Percentiles rank a stretch among this genome's conserved stretches.
These are phyloP conservation scores for Protea cynaroides DNA, from an alignment of 164 flowering plant genomes.

Conservation along the genomic window DNA sequence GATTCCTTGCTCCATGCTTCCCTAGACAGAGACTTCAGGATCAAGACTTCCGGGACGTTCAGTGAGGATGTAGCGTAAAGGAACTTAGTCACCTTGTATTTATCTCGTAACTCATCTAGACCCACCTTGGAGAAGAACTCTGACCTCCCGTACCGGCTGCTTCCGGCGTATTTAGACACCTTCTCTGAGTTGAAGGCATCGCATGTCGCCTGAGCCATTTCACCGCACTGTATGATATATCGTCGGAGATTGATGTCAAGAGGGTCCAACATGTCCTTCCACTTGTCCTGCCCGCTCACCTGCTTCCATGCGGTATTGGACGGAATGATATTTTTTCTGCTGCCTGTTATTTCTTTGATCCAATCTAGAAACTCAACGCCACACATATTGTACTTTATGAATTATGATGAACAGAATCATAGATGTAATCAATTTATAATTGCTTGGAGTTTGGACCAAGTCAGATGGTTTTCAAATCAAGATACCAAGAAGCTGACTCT, in stretches of 20 bases:
- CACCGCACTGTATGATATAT: conserved; percentile 47
- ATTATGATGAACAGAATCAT: too few species aligned
- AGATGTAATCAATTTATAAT: too few species aligned
- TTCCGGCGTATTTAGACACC: conserved; percentile 38
- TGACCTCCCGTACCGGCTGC: conserved; percentile 27
- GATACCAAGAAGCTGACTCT: too few species aligned
- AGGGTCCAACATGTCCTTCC: conserved; percentile 46
- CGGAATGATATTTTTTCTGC: background rate
- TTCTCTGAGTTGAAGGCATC: conserved; percentile 43
- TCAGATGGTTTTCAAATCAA: too few species aligned
- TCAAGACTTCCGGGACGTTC: conserved; percentile 38
- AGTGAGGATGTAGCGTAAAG: conserved; percentile 39
- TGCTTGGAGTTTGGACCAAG: too few species aligned
- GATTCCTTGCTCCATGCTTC: conserved; percentile 59
- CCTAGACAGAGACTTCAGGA: conserved; percentile 32
- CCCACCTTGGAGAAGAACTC: conserved; percentile 32
- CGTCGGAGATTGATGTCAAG: conserved; percentile 44
- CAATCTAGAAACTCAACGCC: too few species aligned
- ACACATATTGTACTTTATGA: too few species aligned
- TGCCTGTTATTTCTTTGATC: too few species aligned
- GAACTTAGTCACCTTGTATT: conserved; percentile 32
- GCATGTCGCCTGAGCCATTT: conserved; percentile 47
- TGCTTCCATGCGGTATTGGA: conserved; percentile 25
- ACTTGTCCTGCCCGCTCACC: conserved; percentile 37
- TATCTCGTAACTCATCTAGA: conserved; percentile 25